Base-by-base conservation (phyloP, 1,139 yeast genomes). In the Zygosaccharomyces sapae region DNA sequence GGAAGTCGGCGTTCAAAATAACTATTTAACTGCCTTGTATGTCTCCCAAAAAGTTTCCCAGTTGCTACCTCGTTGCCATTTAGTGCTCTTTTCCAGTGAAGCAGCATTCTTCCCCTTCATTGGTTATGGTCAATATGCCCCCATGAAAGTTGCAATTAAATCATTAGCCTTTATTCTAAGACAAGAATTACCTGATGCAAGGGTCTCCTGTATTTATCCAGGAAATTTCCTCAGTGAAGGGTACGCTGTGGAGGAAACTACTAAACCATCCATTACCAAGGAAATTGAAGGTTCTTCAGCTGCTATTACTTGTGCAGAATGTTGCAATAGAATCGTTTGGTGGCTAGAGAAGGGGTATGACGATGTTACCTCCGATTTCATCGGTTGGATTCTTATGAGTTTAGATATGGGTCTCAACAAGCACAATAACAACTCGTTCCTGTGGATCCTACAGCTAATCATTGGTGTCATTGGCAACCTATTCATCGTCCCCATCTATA, bases 191-290 rank as follows among this genome's bases (percentile, higher is more conserved):
- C 83, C 79, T 58, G 78, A 83, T 55, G 48, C 47, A 16, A 69
- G 82, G 43, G 78, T 85, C 0, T 71, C 79, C 2, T 75, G 81
- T 43, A 80, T 88, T 0, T 83, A 82, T 59, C 96, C 97, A 0
- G 98, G 98, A 0, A 89, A 88, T 62, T 89, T 92, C 68, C 77
- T 73, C 43, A 84, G 95, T 55, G 97, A 90, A 66, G 99, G 98
- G 0, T 94, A 68, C 59, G 79, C 70, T 5, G 80, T 81, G 50
- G 99, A 94, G 66, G 86, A 90, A 61, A 69, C 70, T 52, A 84
- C 95, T 5, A 94, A 94, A 63, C 98, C 98, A 0, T 77, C 75
- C 24, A 86, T 94, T 49, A 90, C 97, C 2, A 78, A 75, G 52
- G 69, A 69, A 25, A 87, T 94, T 38, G 98, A 94, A 66, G 98